Evolutionary conservation across 2,329 filamentous ascomycete genomes (phyloP), one percentile per base, ranked within the genome.

Genomic region (Aschersonia sp.): DNA sequence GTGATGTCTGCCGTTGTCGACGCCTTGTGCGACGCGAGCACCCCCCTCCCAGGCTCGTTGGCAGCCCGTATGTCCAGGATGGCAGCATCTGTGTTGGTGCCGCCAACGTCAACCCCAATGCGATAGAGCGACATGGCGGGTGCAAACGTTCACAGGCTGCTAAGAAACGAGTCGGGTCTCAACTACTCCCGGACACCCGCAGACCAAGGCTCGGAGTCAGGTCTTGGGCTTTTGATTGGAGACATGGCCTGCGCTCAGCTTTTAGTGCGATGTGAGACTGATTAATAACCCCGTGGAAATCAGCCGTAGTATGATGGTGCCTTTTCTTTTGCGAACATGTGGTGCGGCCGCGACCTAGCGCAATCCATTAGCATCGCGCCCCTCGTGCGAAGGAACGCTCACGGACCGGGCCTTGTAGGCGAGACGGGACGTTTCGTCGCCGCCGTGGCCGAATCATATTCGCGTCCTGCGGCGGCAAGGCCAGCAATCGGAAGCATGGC

Each of bases 1-100:
- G 71, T 73, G 39, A 73, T 70, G 54, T 75, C 68, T n/a, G 63
- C 52, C 2, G 70, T 74, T 0, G 72, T 75, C 1, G 68, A 59
- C 4, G 70, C 66, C 56, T 75, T 75, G 57, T 68, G 62, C 12
- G 67, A 71, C 4, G 69, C 69, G 5, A 70, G 55, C 7, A 73
- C 66, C 29, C 68, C 67, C 41, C 66, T 63, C 14, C 58, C 60
- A 3, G 62, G 57, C 14, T 55, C 55, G 46, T 63, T 55, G 6
- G 56, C 50, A 10, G 62, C 60, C n/a, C 55, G 61, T 48, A 68
- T 58, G 53, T 71, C 66, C 31, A 72, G 60, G 46, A 72, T 63
- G 30, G 66, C 70, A 32, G 66, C 65, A 52, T 73, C 70, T 5
- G 64, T 67, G 54, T 67, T 67, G 46, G 63, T 67, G 45, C 64